Evolutionary conservation across 257 asterid species (phyloP).

Genomic region (Mitragyna speciosa): DNA sequence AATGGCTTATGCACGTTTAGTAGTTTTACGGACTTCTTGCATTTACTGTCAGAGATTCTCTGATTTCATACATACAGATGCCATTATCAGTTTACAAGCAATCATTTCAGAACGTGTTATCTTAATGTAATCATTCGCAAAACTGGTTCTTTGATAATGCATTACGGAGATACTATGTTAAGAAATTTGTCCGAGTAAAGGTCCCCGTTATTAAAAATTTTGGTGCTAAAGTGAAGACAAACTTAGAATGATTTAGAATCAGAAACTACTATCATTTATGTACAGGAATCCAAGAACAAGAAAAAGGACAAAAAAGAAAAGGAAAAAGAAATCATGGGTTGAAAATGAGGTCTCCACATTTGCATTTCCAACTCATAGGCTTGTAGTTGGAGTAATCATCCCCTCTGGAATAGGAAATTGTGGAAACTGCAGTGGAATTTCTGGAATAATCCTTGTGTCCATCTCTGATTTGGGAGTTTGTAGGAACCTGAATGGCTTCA

Average conservation of each 20-base stretch:
- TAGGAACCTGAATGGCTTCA: slow-evolving; percentile 84
- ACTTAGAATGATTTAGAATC: background rate
- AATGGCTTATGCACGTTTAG: slow-evolving; percentile 20
- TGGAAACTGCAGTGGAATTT: slow-evolving; percentile 18
- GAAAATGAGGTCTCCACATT: slow-evolving; percentile 77
- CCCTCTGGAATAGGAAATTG: slow-evolving; percentile 30
- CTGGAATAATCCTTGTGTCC: slow-evolving; percentile 25
- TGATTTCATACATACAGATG: slow-evolving; percentile 10
- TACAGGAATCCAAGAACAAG: slow-evolving; percentile 20
- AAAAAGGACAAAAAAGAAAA: background rate
- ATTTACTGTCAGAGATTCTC: slow-evolving; percentile 29
- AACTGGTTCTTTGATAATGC: background rate
- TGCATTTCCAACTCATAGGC: slow-evolving; percentile 98
- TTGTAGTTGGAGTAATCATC: slow-evolving; percentile 57
- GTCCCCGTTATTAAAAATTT: background rate
- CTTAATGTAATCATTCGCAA: slow-evolving; percentile 6
- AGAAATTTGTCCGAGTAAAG: background rate
- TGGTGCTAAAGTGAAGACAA: background rate
- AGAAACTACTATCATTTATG: slow-evolving; percentile 8
- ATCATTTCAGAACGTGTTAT: background rate
- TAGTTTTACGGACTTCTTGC: slow-evolving; percentile 27
- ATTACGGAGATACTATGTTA: background rate
- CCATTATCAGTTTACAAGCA: slow-evolving; percentile 1
- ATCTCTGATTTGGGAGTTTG: slow-evolving; percentile 45
- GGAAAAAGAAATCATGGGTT: slow-evolving; percentile 55